Base-by-base conservation (phyloP, 371 early-diverging fungal species). In the Syncephalis fuscata region DNA sequence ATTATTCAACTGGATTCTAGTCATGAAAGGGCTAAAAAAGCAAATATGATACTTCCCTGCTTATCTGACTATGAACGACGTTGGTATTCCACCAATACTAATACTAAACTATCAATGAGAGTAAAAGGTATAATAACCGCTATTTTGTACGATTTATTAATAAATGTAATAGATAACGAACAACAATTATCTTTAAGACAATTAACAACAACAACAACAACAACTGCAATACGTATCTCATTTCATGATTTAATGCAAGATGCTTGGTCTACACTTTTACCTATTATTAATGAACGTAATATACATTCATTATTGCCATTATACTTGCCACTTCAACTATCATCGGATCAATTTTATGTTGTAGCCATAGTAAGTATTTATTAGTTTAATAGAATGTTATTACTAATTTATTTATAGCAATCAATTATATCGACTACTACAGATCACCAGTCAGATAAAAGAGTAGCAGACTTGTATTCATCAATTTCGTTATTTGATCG, bases 1-100 rank as follows among this genome's bases (percentile, higher is more conserved):
- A 56, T 71, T n/a, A 48, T 59, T 23, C 40, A 55, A 14, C 23
- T 70, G 5, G 48, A 68, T 9, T 53, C 62, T 1, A 48, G 41
- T 14, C 39, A 70, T 26, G 51, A 43, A 17, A 10, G 38, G 11
- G 57, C 55, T 8, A 54, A 48, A 38, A 53, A 17, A 14, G 55
- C 57, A 17, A 26, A 41, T 7, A 36, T 51, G 24, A 56, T 67
- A 14, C 23, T 46, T 11, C 10, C 17, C 8, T 21, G 16, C 1
- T 16, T 46, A 24, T 11, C 21, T 11, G 24, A 46, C 24, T 46
- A 46, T 24, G 32, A 32, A 32, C 32, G 32, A 32, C 32, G 4
- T 32, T 32, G 32, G n/a, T n/a, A n/a, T n/a, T n/a, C n/a, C n/a
- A n/a, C n/a, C n/a, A n/a, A n/a, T n/a, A n/a, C n/a, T n/a, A n/a